These are phyloP conservation scores for Pelargonium australe DNA, from an alignment of 441 rosid genomes.

Conservation along the genomic window DNA sequence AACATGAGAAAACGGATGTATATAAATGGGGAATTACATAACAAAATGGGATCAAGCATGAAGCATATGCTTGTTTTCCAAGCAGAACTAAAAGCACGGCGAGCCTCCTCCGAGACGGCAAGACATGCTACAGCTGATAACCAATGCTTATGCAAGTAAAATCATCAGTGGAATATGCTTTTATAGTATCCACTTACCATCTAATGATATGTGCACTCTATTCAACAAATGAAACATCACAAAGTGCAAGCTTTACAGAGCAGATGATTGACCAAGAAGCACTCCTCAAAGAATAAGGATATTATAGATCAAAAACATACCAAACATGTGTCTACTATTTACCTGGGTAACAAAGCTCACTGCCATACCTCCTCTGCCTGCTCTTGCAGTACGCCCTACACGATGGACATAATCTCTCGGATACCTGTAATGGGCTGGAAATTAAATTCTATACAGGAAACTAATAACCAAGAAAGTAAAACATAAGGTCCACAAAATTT, in stretches of 20 bases:
- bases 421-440: conserved; percentile 36
- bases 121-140: not conserved
- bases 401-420: conserved; percentile 95
- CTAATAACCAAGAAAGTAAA: not conserved
- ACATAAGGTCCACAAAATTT: conserved; percentile 5
- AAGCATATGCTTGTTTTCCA: not conserved
- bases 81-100: too few species aligned
- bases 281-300: not conserved
- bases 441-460: conserved; percentile 12
- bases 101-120: too few species aligned
- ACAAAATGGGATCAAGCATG: not conserved
- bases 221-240: not conserved
- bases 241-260: not conserved
- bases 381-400: conserved; percentile 98
- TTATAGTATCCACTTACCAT: not conserved
- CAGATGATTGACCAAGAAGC: not conserved
- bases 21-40: not conserved
- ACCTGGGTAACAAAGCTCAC: conserved; percentile 79
- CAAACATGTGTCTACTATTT: conserved; percentile 15
- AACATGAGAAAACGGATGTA: conserved; percentile 16
- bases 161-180: not conserved
- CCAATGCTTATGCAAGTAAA: not conserved
- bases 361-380: conserved; percentile 90
- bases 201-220: not conserved
- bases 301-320: not conserved